Evolutionary conservation across 106 monocot species (phyloP), one percentile per base, ranked within the genome.

Genomic region (Dendrobium officinale): DNA sequence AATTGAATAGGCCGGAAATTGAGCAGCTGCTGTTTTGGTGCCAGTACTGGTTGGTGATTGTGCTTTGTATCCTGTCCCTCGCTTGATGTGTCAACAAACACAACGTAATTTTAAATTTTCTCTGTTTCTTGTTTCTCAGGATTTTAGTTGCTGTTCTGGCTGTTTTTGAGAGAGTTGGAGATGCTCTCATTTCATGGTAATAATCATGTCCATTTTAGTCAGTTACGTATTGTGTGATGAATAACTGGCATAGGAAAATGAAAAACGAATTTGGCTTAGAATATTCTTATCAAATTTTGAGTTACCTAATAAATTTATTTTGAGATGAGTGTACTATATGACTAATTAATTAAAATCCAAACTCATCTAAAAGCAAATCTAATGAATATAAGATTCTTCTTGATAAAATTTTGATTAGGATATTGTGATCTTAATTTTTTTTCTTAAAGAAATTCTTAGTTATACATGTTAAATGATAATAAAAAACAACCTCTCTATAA

Each of bases 1-100:
- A 94, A 73, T 75, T 86, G 84, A 94, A 94, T 64, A 91, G 81
- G 72, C 94, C 94, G 6, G 89, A 90, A 86, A 88, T 94, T 47
- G 90, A 91, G 79, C 85, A 90, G 64, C 75, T 94, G 44, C 67
- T 88, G 48, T 94, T 94, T 77, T 94, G 93, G 93, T 94, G 93
- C 67, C 93, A 91, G 78, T 94, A 94, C 67, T 94, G 94, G 91
- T 94, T 77, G n/a, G 82, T 66, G 45, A 26, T 79, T 76, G 2
- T 67, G 9, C 40, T 5, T 9, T 79, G 48, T 26, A 24, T 13
- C 8, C n/a, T 13, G 6, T 8, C 10, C 17, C 51, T 51, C 13
- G 51, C 8, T 70, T 70, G 13, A 70, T 29, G 5, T 29, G 70
- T 70, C 26, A 8, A 67, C 10, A 33, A 49, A 13, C 0, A 15